Percentiles rank a stretch among this genome's conserved stretches.
Evolutionary conservation across 768 basidiomycete genomes (phyloP).

Genomic region (Auricularia sp.): DNA sequence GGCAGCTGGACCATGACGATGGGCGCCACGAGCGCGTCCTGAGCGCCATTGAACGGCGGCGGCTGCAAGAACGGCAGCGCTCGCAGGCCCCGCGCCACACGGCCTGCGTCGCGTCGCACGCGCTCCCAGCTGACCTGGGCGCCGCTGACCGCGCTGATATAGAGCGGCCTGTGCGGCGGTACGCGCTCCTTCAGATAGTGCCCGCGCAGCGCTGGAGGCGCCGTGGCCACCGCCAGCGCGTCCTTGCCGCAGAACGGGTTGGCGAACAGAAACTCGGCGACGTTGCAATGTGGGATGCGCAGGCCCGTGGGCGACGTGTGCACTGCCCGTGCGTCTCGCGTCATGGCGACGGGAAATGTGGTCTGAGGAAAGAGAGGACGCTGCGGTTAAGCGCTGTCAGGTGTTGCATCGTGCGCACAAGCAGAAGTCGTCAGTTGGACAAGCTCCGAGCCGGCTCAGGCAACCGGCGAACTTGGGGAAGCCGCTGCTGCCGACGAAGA

Average conservation of each 20-base stretch:
- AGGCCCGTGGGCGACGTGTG: not conserved
- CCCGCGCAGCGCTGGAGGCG: not conserved
- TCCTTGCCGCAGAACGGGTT: not conserved
- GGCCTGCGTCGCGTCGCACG: not conserved
- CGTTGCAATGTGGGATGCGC: not conserved
- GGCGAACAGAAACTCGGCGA: not conserved
- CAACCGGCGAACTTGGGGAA: no score
- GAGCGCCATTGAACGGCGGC: not conserved
- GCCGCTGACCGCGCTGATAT: not conserved
- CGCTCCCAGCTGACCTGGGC: conserved; percentile 2
- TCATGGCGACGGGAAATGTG: not conserved
- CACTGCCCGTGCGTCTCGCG: not conserved
- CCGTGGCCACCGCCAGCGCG: not conserved
- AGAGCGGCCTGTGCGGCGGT: not conserved
- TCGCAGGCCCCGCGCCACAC: conserved; percentile 2
- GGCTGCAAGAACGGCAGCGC: conserved; percentile 2
- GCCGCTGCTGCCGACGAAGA: no score
- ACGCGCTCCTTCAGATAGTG: not conserved
- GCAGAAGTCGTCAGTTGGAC: no score
- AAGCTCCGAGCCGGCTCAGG: no score
- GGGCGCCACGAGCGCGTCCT: not conserved
- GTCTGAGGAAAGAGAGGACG: no score
- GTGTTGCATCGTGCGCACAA: no score
- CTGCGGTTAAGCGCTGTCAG: no score
- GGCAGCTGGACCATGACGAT: conserved; percentile 7